These are phyloP conservation scores for Podospora comata DNA, from an alignment of 495 filamentous ascomycete genomes.

Conservation along the genomic window DNA sequence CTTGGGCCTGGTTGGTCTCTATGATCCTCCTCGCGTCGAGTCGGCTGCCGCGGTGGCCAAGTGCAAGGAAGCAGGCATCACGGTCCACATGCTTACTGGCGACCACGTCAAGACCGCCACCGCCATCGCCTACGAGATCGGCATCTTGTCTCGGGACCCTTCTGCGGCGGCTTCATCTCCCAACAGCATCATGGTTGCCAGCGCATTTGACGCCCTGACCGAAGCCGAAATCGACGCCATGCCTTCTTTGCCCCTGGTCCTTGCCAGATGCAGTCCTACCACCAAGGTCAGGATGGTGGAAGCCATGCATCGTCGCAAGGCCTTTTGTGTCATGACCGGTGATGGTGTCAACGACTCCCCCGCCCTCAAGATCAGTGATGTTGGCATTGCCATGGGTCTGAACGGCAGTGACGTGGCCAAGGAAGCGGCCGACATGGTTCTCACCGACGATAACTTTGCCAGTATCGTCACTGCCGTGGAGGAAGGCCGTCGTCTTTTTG, in stretches of 20 bases:
- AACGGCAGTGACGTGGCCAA: constrained; percentile 86
- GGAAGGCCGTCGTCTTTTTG: constrained; percentile 69
- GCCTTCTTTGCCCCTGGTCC: constrained; percentile 57
- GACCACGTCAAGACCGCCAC: constrained; percentile 73
- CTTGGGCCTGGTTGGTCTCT: constrained; percentile 64
- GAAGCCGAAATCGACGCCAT: constrained; percentile 58
- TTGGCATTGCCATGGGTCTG: constrained; percentile 82
- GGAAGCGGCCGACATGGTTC: constrained; percentile 79
- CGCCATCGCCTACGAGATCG: constrained; percentile 71
- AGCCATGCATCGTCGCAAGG: constrained; percentile 60
- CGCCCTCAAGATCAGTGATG: constrained; percentile 71
- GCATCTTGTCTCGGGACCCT: constrained; percentile 59
- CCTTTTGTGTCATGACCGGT: constrained; percentile 63
- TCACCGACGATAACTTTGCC: constrained; percentile 86
- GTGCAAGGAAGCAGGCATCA: constrained; percentile 67
- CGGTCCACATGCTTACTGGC: constrained; percentile 79
- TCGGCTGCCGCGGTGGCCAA: constrained; percentile 60
- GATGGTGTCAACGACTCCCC: constrained; percentile 86
- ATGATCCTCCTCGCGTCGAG: constrained; percentile 68
- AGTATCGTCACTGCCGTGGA: constrained; percentile 71
- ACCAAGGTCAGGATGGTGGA: constrained; percentile 68
- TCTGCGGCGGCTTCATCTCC: constrained; percentile 43
- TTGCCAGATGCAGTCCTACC: constrained; percentile 61
- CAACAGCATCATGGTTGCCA: constrained; percentile 58
- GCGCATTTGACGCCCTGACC: constrained; percentile 57